Base-by-base conservation (phyloP, 1,284 basidiomycete species). In the Apiotrichum siamense region DNA sequence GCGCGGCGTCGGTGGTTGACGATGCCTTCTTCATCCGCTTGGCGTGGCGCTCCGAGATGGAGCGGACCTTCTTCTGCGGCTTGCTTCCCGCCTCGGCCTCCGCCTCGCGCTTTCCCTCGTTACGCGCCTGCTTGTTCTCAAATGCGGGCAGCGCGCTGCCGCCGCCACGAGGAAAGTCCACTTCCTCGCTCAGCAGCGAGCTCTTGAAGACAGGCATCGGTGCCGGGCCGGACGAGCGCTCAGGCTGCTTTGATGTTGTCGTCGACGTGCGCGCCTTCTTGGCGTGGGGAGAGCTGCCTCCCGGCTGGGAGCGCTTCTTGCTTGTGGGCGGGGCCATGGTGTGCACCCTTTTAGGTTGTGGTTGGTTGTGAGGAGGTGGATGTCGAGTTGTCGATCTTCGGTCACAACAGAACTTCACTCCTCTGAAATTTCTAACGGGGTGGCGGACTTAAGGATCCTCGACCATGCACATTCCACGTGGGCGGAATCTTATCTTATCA, bases 81-180 rank as follows among this genome's bases (percentile, higher is more conserved):
- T 69, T 55, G 64, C 60, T 87, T 7, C 87, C 64, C n/a, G 68
- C 75, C 61, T 91, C 88, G 36, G 81, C 80, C 62, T 90, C 82
- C 0, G 88, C 89, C 69, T 97, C 91, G 65, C 83, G 83, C 11
- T 82, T 77, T 5, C 84, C 94, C 70, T 97, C 93, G 20, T 85
- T 83, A 49, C 86, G 82, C 25, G 89, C 82, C 54, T 85, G 78
- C 69, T 93, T 90, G 57, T 91, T 85, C 73, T 98, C 93, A n/a
- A 91, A 77, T 25, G 90, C 85, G 26, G 93, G 96, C 60, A 96
- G 81, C 33, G 78, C 71, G 4, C 77, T 75, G 35, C 80, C 80
- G n/a, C 80, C 80, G 18, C 94, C 96, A 64, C 96, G 83, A 41
- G 93, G 93, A 72, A 97, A 98, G 75, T 97, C 91, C 54, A 91